These are phyloP conservation scores for Chiua sp. DNA, from an alignment of 1,284 basidiomycete genomes.

Conservation along the genomic window DNA sequence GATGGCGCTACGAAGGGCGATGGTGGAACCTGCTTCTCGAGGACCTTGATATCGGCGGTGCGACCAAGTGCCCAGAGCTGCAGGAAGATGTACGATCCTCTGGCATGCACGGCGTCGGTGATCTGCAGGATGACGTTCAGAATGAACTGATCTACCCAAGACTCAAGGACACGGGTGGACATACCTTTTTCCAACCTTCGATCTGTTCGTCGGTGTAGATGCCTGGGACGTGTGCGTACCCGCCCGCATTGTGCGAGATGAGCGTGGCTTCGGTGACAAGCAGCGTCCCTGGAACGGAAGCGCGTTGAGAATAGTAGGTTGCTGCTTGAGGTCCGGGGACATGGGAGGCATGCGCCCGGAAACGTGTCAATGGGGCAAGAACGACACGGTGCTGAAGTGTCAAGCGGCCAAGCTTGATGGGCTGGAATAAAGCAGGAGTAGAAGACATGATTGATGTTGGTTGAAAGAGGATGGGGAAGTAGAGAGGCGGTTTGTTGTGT, in stretches of 20 bases:
- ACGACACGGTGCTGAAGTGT: background rate
- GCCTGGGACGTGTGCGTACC: background rate
- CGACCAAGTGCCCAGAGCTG: constrained; percentile 52
- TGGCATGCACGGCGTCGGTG: constrained; percentile 46
- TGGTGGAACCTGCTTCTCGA: constrained; percentile 26
- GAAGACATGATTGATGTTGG: background rate
- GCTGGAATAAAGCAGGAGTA: background rate
- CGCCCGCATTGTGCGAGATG: background rate
- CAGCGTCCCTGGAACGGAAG: background rate
- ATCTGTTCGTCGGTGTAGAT: background rate
- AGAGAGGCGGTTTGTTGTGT: background rate
- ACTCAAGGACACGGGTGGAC: background rate
- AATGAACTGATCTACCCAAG: background rate
- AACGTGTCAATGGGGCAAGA: background rate
- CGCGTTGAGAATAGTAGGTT: background rate
- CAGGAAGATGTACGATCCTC: constrained; percentile 42
- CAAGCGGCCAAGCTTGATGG: background rate
- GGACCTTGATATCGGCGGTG: constrained; percentile 31
- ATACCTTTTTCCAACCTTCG: background rate
- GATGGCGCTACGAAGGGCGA: constrained; percentile 47
- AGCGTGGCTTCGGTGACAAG: background rate
- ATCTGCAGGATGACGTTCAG: constrained; percentile 18
- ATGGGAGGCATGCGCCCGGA: background rate
- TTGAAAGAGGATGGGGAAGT: background rate
- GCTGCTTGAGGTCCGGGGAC: background rate